These are phyloP conservation scores for Suhomyces kilbournensis DNA, from an alignment of 805 yeast species.

Conservation along the genomic window DNA sequence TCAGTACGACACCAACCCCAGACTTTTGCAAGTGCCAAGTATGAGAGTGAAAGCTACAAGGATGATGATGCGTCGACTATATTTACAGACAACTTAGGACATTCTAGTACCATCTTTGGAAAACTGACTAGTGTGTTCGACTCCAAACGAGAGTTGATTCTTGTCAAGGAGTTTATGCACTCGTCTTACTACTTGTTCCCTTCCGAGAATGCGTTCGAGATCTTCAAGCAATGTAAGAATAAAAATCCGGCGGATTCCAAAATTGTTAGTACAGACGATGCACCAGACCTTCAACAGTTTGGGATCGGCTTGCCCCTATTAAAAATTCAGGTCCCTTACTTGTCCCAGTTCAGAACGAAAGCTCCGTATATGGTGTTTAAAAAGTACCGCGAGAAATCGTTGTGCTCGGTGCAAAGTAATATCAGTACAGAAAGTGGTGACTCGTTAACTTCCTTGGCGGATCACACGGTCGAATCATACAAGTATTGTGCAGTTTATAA, in stretches of 20 bases:
- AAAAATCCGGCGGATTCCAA: background rate
- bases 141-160: slow-evolving; percentile 26
- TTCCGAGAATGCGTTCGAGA: slow-evolving; percentile 23
- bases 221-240: slow-evolving; percentile 23
- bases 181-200: slow-evolving; percentile 28
- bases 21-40: background rate
- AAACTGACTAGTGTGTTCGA: slow-evolving; percentile 19
- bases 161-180: slow-evolving; percentile 35
- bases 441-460: slow-evolving; percentile 16
- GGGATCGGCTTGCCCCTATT: slow-evolving; percentile 39
- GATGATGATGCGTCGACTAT: slow-evolving; percentile 24
- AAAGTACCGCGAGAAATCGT: slow-evolving; percentile 29
- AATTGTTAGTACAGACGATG: background rate
- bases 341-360: slow-evolving; percentile 33
- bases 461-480: slow-evolving; percentile 23
- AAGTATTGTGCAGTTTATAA: slow-evolving; percentile 31
- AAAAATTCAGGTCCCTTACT: slow-evolving; percentile 34
- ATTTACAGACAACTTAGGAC: slow-evolving; percentile 11
- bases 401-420: slow-evolving; percentile 14
- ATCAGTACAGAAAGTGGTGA: slow-evolving; percentile 12
- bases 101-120: slow-evolving; percentile 15
- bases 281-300: background rate
- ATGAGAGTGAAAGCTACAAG: background rate
- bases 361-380: slow-evolving; percentile 34
- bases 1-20: background rate